phyloP scores from a whole-genome alignment of 352 stramenopile genomes.

The Globisporangium lucens region DNA sequence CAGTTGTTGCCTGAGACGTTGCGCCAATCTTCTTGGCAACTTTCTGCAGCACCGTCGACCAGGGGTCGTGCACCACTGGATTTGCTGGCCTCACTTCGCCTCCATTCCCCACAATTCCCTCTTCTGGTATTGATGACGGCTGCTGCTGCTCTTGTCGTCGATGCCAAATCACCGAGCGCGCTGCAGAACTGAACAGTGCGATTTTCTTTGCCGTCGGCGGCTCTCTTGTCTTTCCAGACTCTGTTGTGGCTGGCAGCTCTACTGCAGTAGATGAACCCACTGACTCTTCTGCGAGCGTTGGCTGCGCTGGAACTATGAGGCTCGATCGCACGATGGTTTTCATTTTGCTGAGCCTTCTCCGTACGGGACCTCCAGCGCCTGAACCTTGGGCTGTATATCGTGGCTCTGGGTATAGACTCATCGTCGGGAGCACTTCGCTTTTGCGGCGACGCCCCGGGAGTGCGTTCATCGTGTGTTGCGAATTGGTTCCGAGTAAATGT shows the following conservation, averaged over 20 bases:
- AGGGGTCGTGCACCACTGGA: conserved; percentile 22
- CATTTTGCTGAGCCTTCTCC: conserved; percentile 6
- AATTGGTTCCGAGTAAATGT: conserved; percentile 10
- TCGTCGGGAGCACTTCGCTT: conserved; percentile 4
- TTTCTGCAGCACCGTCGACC: conserved; percentile 29
- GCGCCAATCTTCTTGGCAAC: conserved; percentile 20
- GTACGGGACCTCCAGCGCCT: neutral
- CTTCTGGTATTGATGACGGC: neutral
- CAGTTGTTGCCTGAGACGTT: neutral
- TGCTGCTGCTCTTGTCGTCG: conserved; percentile 13
- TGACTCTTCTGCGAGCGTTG: neutral
- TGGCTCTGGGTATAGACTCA: neutral
- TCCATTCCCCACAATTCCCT: neutral
- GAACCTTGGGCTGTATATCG: neutral
- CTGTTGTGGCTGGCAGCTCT: neutral
- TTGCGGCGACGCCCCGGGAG: conserved; percentile 1
- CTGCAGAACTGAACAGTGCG: conserved; percentile 25
- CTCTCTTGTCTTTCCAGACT: neutral
- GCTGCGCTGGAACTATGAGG: neutral
- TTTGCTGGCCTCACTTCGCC: neutral
- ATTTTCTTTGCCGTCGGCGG: neutral
- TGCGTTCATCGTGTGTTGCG: conserved; percentile 23
- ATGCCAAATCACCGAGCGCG: conserved; percentile 32
- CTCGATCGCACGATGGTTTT: conserved; percentile 3
- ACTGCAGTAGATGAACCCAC: neutral